Conservation (phyloP, 805 yeast species). For the Wickerhamomyces ciferrii region DNA sequence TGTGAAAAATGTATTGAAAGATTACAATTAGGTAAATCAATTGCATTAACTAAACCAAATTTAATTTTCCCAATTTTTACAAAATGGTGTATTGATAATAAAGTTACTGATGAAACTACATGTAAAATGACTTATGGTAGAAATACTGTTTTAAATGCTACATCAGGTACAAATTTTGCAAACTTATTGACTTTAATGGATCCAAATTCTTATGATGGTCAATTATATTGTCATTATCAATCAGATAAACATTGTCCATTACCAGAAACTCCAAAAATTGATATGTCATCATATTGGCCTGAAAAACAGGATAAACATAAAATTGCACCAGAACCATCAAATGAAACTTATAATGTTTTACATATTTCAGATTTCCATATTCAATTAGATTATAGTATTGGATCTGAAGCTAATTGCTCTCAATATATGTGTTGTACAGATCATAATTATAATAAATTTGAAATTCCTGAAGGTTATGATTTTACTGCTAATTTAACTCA, state of each 20-base stretch:
- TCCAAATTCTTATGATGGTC: constrained; percentile 49
- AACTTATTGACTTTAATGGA: constrained; percentile 47
- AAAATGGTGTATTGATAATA: constrained; percentile 38
- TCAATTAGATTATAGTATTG: constrained; percentile 47
- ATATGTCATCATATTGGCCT: constrained; percentile 40
- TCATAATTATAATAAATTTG: not conserved
- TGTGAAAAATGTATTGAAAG: constrained; percentile 11
- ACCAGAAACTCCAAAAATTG: constrained; percentile 48
- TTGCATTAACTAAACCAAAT: constrained; percentile 34
- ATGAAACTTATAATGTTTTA: not conserved
- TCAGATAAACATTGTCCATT: constrained; percentile 40
- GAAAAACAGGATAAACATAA: constrained; percentile 35
- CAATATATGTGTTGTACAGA: constrained; percentile 57
- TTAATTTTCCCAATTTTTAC: constrained; percentile 34
- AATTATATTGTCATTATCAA: constrained; percentile 54
- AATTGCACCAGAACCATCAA: constrained; percentile 36
- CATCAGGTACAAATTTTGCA: constrained; percentile 42
- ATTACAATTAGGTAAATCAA: constrained; percentile 29
- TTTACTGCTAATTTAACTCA: constrained; percentile 8
- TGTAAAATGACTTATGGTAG: constrained; percentile 31
- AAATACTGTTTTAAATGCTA: constrained; percentile 31
- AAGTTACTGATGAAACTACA: constrained; percentile 16
- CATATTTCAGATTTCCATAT: constrained; percentile 51
- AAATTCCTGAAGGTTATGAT: constrained; percentile 2
- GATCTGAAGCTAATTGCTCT: constrained; percentile 53